Conservation (phyloP, 176 grass and related monocot species). For the Cocos nucifera region DNA sequence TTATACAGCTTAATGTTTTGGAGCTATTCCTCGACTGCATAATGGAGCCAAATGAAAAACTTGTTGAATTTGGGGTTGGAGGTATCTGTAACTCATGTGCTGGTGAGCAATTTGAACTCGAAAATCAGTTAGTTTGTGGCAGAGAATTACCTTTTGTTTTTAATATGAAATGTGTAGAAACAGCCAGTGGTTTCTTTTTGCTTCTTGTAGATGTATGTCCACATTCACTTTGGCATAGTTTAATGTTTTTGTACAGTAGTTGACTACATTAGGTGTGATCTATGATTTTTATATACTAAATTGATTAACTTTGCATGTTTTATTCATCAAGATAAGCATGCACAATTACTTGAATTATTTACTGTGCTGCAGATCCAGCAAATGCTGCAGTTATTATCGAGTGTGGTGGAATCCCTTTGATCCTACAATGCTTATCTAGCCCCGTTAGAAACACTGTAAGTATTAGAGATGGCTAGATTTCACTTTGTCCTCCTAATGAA, state of each 20-base stretch:
- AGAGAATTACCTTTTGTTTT: no score
- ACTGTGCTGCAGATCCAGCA: constrained; percentile 48
- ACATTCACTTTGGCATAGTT: no score
- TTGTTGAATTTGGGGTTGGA: constrained; percentile 68
- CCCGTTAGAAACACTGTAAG: constrained; percentile 78
- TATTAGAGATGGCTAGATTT: background rate
- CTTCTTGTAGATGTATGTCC: no score
- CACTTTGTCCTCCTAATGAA: no score
- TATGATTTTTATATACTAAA: no score
- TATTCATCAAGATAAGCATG: no score
- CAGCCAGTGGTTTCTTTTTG: no score
- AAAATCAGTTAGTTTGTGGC: no score
- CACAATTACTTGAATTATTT: background rate
- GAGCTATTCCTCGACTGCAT: constrained; percentile 94
- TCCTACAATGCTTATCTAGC: constrained; percentile 89
- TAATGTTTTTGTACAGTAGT: no score
- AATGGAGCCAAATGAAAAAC: constrained; percentile 84
- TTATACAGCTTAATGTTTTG: constrained; percentile 66
- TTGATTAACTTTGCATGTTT: no score
- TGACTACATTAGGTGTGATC: no score
- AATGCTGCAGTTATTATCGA: constrained; percentile 61
- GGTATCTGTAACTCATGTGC: constrained; percentile 78
- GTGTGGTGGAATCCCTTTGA: constrained; percentile 65
- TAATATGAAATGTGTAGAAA: no score
- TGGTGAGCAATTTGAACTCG: constrained; percentile 28